phyloP scores from a whole-genome alignment of 192 early-diverging fungal species.

The Coemansia furcata region DNA sequence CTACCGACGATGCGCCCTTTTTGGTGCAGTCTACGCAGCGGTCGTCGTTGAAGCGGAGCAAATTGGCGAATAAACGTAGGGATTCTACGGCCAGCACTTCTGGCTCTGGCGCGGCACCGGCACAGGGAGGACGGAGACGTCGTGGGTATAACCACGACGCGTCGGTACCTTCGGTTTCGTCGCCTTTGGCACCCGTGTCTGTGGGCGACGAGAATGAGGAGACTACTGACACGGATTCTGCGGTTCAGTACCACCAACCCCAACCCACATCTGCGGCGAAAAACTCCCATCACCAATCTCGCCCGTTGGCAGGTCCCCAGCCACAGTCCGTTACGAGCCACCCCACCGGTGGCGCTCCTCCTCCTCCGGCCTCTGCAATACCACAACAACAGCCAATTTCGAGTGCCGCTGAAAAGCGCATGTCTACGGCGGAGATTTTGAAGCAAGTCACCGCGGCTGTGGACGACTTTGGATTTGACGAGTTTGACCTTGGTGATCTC shows the following conservation, averaged over 20 bases:
- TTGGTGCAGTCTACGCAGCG: conserved; percentile 46
- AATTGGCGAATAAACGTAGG: conserved; percentile 49
- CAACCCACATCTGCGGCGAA: neutral
- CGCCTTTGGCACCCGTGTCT: conserved; percentile 23
- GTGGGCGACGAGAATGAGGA: neutral
- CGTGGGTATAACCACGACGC: conserved; percentile 4
- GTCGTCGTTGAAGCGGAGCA: conserved; percentile 53
- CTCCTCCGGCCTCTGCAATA: neutral
- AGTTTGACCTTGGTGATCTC: conserved; percentile 36
- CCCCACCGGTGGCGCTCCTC: neutral
- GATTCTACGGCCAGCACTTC: conserved; percentile 41
- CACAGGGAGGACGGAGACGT: conserved; percentile 11
- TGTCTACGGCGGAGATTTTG: conserved; percentile 51
- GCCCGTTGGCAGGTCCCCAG: neutral
- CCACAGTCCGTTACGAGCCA: neutral
- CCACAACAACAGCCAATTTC: neutral
- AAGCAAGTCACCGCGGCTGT: conserved; percentile 48
- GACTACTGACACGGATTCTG: conserved; percentile 1
- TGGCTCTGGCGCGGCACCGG: neutral
- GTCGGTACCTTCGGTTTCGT: conserved; percentile 28
- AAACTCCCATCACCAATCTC: conserved; percentile 2
- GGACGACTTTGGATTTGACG: conserved; percentile 45
- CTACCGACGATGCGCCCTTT: conserved; percentile 33
- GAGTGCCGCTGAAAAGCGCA: conserved; percentile 11
- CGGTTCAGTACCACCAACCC: neutral